phyloP scores from a whole-genome alignment of 805 yeast species.

The Naumovozyma castellii region DNA sequence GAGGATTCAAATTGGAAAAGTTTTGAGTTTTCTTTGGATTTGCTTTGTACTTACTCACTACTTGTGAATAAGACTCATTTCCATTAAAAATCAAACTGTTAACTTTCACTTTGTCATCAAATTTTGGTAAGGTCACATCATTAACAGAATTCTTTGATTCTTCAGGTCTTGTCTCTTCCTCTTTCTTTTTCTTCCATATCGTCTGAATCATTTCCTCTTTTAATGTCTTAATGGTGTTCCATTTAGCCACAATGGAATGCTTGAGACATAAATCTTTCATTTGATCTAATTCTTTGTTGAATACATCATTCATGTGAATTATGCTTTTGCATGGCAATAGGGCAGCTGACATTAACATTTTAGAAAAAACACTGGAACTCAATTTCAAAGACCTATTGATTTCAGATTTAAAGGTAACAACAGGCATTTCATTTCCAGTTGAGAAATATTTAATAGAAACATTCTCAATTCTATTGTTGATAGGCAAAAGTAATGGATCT shows the following conservation, averaged over 20 bases:
- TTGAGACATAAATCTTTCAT: constrained; percentile 30
- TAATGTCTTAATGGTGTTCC: constrained; percentile 25
- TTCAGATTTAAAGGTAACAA: constrained; percentile 46
- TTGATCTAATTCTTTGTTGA: constrained; percentile 32
- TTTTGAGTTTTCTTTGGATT: too few relatives aligned
- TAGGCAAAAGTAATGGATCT: constrained; percentile 54
- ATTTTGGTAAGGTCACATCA: too few relatives aligned
- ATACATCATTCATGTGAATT: constrained; percentile 32
- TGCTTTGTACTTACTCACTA: too few relatives aligned
- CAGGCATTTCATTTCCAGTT: constrained; percentile 33
- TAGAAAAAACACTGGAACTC: background rate
- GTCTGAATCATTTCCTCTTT: constrained; percentile 24
- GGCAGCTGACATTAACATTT: constrained; percentile 4
- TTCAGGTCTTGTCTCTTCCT: background rate
- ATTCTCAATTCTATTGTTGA: constrained; percentile 45
- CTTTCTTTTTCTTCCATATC: constrained; percentile 6
- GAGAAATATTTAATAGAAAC: constrained; percentile 40
- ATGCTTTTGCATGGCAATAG: constrained; percentile 31
- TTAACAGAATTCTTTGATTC: too few relatives aligned
- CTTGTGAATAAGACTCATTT: too few relatives aligned
- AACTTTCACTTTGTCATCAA: too few relatives aligned
- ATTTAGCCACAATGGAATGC: constrained; percentile 28
- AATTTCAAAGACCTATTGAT: constrained; percentile 37
- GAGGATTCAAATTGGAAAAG: too few relatives aligned
- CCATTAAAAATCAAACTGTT: too few relatives aligned